Percentiles rank a stretch among this genome's conserved stretches.
Conservation (phyloP, 2,329 filamentous ascomycete genomes). For the Cordyceps pruinosa region DNA sequence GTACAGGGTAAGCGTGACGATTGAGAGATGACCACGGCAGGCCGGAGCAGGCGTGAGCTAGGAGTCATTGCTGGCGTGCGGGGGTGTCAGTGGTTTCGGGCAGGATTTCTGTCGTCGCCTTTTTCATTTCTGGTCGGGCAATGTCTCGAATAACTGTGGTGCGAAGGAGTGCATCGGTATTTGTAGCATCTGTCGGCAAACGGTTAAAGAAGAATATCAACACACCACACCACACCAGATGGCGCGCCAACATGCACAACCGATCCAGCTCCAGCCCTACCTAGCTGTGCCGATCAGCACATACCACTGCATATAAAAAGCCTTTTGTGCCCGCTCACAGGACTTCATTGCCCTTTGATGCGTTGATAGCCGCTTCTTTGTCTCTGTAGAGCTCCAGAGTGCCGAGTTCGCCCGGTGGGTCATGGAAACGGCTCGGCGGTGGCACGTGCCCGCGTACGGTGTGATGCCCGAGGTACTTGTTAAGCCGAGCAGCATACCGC, state of each 20-base stretch:
- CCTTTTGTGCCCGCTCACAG: not conserved
- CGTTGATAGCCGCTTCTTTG: constrained; percentile 7
- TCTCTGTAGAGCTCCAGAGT: not conserved
- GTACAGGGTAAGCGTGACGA: too few relatives aligned
- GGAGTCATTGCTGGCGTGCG: too few relatives aligned
- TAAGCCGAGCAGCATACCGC: constrained; percentile 7
- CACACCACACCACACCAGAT: not conserved
- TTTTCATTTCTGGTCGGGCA: too few relatives aligned
- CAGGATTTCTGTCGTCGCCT: too few relatives aligned
- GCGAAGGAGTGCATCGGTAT: too few relatives aligned
- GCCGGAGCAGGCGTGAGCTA: too few relatives aligned
- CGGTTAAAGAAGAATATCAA: too few relatives aligned
- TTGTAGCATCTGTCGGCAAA: too few relatives aligned
- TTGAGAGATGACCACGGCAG: too few relatives aligned
- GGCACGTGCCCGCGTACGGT: constrained; percentile 2
- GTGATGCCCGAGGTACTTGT: constrained; percentile 9
- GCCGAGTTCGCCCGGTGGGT: constrained; percentile 3
- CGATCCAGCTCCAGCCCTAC: not conserved
- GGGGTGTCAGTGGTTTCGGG: too few relatives aligned
- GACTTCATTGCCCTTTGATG: not conserved
- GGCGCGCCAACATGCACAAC: not conserved
- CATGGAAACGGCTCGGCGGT: not conserved
- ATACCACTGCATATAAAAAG: not conserved
- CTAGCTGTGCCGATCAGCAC: not conserved
- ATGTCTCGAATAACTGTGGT: too few relatives aligned